A percentile compares a stretch with the other conserved stretches of the same genome.
These are phyloP conservation scores for Exophiala mesophila DNA, from an alignment of 2,329 filamentous ascomycete species.

Conservation along the genomic window DNA sequence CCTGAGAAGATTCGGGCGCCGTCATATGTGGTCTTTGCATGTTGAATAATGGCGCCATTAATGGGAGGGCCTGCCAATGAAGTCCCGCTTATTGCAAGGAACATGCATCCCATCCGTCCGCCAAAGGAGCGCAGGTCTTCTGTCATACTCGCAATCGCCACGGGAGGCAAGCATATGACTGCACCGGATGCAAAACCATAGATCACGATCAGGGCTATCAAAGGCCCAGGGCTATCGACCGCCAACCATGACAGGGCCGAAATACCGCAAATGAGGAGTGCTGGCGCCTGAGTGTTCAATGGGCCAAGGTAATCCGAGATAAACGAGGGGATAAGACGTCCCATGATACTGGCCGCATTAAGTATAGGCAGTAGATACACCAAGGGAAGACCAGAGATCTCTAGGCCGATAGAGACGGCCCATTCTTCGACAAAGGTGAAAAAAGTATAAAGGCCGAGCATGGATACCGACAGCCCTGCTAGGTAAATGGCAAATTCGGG, in stretches of 20 bases:
- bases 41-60: constrained; percentile 1
- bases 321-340: constrained; percentile 31
- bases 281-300: constrained; percentile 1
- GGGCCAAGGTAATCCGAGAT: constrained; percentile 29
- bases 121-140: constrained; percentile 33
- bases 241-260: constrained; percentile 33
- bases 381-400: constrained; percentile 10
- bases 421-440: background rate
- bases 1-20: background rate
- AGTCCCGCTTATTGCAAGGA: background rate
- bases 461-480: constrained; percentile 1
- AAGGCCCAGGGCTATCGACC: constrained; percentile 19
- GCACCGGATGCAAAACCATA: constrained; percentile 39
- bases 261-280: constrained; percentile 23
- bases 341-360: constrained; percentile 33
- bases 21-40: background rate
- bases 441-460: constrained; percentile 1
- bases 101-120: constrained; percentile 40
- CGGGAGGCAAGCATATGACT: constrained; percentile 37
- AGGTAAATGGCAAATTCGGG: constrained; percentile 3
- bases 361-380: constrained; percentile 33
- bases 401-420: constrained; percentile 1
- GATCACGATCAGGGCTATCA: constrained; percentile 32
- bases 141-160: constrained; percentile 33
- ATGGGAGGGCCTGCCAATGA: background rate